Conservation (phyloP, 139 green algal species). For the Chlamydomonas applanata region DNA sequence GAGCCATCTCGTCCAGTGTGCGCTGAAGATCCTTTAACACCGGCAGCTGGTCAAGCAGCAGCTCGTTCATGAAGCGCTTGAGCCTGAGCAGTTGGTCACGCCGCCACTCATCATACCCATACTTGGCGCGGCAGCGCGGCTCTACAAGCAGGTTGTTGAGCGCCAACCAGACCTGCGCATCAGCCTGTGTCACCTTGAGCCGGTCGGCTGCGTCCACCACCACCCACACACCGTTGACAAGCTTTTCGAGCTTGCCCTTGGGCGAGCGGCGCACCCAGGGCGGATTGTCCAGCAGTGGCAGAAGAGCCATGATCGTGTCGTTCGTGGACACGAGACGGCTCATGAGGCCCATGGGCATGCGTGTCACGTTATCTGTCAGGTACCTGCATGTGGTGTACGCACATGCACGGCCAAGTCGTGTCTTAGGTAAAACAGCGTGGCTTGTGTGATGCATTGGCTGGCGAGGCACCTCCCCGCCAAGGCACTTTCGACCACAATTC, state of each 20-base stretch:
- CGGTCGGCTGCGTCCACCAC: slow-evolving; percentile 60
- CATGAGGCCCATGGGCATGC: slow-evolving; percentile 66
- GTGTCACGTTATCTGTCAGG: slow-evolving; percentile 68
- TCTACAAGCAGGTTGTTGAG: slow-evolving; percentile 85
- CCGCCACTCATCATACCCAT: slow-evolving; percentile 67
- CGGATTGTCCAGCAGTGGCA: slow-evolving; percentile 75
- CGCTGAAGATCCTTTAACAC: slow-evolving; percentile 73
- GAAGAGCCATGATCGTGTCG: slow-evolving; percentile 73
- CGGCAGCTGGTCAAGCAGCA: slow-evolving; percentile 82
- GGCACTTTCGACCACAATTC: no score
- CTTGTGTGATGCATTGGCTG: no score
- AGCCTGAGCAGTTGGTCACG: slow-evolving; percentile 62
- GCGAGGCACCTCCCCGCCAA: no score
- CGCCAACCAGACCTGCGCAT: slow-evolving; percentile 85
- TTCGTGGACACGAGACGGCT: slow-evolving; percentile 61
- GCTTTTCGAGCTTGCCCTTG: slow-evolving; percentile 21
- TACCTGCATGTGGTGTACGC: slow-evolving; percentile 45
- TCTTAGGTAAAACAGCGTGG: no score
- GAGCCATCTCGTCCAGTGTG: slow-evolving; percentile 71
- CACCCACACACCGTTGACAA: slow-evolving; percentile 58
- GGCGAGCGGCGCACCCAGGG: slow-evolving; percentile 62
- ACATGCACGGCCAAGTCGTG: not conserved
- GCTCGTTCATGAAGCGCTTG: slow-evolving; percentile 76
- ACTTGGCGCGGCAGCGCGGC: slow-evolving; percentile 62
- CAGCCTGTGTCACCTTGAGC: slow-evolving; percentile 63